Evolutionary conservation across 306 rosid genomes (phyloP).

Genomic region (Quercus bicolor): DNA sequence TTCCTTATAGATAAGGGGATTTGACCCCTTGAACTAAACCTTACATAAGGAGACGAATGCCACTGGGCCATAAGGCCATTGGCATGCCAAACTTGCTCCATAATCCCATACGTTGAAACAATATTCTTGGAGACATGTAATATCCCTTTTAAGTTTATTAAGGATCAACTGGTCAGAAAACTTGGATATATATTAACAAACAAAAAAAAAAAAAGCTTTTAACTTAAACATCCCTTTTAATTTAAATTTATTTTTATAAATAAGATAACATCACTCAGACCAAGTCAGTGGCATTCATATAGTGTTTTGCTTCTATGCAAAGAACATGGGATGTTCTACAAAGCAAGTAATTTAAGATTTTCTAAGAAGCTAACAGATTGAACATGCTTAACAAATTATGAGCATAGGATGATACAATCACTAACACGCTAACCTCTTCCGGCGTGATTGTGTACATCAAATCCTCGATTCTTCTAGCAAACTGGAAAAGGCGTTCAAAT

Average conservation of each 20-base stretch:
- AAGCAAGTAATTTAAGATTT: constrained; percentile 8
- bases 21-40: no score
- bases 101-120: neutral
- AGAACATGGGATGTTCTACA: neutral
- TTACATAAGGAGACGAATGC: no score
- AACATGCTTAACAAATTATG: constrained; percentile 4
- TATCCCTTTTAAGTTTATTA: neutral
- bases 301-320: neutral
- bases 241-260: no score
- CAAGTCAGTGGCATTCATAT: neutral
- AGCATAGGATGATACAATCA: neutral
- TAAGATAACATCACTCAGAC: neutral
- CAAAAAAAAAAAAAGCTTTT: neutral
- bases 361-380: constrained; percentile 1
- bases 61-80: no score
- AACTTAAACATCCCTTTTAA: neutral
- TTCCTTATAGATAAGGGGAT: no score
- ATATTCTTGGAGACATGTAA: neutral
- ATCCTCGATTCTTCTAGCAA: constrained; percentile 87
- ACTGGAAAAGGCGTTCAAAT: constrained; percentile 96
- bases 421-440: constrained; percentile 74
- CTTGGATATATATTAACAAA: neutral
- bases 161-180: neutral
- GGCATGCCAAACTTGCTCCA: neutral
- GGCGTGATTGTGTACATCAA: constrained; percentile 66